Conservation (phyloP, 768 basidiomycete genomes). For the Russula sp. region DNA sequence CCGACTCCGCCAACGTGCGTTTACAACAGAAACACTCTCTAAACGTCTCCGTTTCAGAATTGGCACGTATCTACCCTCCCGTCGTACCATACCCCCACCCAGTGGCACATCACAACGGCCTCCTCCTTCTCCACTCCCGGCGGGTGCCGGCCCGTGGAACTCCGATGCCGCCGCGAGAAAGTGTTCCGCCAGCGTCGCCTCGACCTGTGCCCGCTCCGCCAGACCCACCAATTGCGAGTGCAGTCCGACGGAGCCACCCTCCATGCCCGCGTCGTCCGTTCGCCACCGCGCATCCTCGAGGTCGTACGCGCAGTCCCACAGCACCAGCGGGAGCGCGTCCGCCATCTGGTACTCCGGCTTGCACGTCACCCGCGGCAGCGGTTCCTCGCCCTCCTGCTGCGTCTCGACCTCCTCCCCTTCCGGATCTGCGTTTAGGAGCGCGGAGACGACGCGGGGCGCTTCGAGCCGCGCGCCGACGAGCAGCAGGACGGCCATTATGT, state of each 20-base stretch:
- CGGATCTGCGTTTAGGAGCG: slow-evolving; percentile 64
- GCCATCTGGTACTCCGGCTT: slow-evolving; percentile 96
- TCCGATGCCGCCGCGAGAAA: slow-evolving; percentile 53
- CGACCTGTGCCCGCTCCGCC: slow-evolving; percentile 56
- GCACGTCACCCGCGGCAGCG: slow-evolving; percentile 47
- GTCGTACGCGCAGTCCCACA: slow-evolving; percentile 83
- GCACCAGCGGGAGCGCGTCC: slow-evolving; percentile 80
- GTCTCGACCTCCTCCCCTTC: slow-evolving; percentile 28
- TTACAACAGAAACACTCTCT: slow-evolving; percentile 65
- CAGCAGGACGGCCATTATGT: slow-evolving; percentile 89
- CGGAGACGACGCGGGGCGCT: slow-evolving; percentile 56
- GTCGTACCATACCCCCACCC: slow-evolving; percentile 64
- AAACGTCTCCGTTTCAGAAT: slow-evolving; percentile 61
- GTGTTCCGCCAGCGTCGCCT: slow-evolving; percentile 56
- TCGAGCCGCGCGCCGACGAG: slow-evolving; percentile 82
- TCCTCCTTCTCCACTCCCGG: slow-evolving; percentile 18
- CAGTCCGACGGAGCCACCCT: slow-evolving; percentile 25
- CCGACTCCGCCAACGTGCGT: slow-evolving; percentile 64
- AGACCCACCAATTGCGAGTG: slow-evolving; percentile 10
- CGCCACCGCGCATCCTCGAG: slow-evolving; percentile 68
- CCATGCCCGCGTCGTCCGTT: slow-evolving; percentile 42
- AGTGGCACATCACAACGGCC: slow-evolving; percentile 49
- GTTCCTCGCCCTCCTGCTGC: slow-evolving; percentile 33
- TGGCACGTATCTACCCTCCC: slow-evolving; percentile 57
- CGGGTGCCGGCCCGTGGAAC: slow-evolving; percentile 43